These are phyloP conservation scores for Lathyrus sativus DNA, from an alignment of 306 rosid genomes.

Conservation along the genomic window DNA sequence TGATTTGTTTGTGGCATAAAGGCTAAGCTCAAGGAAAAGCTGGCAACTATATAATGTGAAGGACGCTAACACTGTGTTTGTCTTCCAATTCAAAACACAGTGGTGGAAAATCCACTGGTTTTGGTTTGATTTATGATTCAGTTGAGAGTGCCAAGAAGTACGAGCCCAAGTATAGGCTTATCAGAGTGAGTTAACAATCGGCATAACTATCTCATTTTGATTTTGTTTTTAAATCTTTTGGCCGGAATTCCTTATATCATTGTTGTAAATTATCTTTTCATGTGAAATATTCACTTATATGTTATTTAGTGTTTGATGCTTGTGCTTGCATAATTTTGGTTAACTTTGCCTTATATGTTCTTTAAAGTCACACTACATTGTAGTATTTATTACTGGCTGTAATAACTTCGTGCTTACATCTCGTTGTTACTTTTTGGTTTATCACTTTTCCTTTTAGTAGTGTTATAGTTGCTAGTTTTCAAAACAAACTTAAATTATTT, in stretches of 20 bases:
- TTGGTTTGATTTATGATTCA: slow-evolving; percentile 89
- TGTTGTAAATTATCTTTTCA: background rate
- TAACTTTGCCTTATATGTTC: background rate
- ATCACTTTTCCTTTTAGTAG: background rate
- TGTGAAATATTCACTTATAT: background rate
- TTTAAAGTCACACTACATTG: background rate
- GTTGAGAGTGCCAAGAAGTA: slow-evolving; percentile 88
- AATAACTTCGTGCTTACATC: background rate
- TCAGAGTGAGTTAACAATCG: slow-evolving; percentile 64
- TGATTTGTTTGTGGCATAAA: slow-evolving; percentile 23
- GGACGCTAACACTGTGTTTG: slow-evolving; percentile 79
- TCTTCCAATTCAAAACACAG: slow-evolving; percentile 90
- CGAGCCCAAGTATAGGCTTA: slow-evolving; percentile 91
- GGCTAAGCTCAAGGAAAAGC: slow-evolving; percentile 95
- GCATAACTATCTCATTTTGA: background rate
- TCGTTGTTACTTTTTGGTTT: background rate
- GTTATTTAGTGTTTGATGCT: background rate
- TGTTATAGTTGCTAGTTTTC: background rate
- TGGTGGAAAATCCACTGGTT: slow-evolving; percentile 66
- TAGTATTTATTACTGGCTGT: background rate
- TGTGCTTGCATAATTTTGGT: background rate
- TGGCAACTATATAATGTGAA: slow-evolving; percentile 74
- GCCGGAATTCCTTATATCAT: background rate
- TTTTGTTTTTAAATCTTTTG: background rate
- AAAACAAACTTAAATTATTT: background rate